Percentiles rank a stretch among this genome's conserved stretches.
These are phyloP conservation scores for Penicillium oxalicum DNA, from an alignment of 2,329 filamentous ascomycete species.

Conservation along the genomic window DNA sequence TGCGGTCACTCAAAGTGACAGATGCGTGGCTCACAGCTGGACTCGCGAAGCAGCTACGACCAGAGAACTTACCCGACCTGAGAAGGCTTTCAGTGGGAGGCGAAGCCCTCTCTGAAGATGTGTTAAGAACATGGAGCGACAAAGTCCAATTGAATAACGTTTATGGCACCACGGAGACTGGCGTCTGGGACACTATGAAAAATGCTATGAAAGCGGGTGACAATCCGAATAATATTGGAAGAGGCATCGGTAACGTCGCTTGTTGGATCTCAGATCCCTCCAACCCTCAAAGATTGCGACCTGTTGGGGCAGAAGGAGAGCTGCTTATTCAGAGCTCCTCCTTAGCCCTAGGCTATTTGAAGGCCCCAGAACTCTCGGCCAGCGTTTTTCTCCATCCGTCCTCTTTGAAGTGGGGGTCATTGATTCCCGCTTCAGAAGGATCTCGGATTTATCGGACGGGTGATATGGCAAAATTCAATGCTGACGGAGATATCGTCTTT, in stretches of 20 bases:
- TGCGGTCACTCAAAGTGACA: background rate
- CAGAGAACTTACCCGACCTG: background rate
- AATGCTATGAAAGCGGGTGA: background rate
- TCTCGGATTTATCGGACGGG: too few relatives aligned
- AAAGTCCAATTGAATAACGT: background rate
- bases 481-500: background rate
- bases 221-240: background rate
- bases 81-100: too few relatives aligned
- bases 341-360: background rate
- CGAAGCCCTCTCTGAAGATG: background rate
- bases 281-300: background rate
- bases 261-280: background rate
- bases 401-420: too few relatives aligned
- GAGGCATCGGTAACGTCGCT: background rate
- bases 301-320: background rate
- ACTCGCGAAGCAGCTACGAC: background rate
- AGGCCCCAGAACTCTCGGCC: background rate
- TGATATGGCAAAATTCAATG: background rate
- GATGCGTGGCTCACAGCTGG: background rate
- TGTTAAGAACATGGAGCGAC: background rate
- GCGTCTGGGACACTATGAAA: background rate
- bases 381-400: too few relatives aligned
- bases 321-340: background rate
- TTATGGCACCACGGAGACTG: background rate
- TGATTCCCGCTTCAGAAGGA: too few relatives aligned